These are phyloP conservation scores for Colletotrichum lindemuthianum DNA, from an alignment of 2,329 filamentous ascomycete genomes.

Conservation along the genomic window DNA sequence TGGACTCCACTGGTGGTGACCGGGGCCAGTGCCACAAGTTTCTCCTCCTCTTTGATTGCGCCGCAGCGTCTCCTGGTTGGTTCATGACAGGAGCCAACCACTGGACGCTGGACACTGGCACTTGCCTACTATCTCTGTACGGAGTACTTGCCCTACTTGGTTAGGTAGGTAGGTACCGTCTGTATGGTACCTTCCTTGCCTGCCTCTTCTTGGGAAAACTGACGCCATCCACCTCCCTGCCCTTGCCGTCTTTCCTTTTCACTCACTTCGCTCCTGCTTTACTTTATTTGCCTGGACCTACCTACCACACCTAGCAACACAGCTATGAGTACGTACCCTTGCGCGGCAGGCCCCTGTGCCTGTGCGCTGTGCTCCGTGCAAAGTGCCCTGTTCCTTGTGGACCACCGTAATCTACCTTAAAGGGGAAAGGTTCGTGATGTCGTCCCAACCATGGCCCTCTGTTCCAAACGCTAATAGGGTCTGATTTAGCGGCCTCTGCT, in stretches of 20 bases:
- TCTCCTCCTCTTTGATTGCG: conserved; percentile 33
- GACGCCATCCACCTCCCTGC: no score
- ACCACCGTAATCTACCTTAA: conserved; percentile 11
- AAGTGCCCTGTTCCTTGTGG: background rate
- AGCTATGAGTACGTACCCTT: no score
- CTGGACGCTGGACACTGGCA: conserved; percentile 19
- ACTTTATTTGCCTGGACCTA: background rate
- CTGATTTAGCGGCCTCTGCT: conserved; percentile 9
- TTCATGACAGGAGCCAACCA: conserved; percentile 23
- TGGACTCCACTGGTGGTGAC: no score
- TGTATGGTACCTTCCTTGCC: no score
- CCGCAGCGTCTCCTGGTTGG: conserved; percentile 26
- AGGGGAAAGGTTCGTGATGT: conserved; percentile 16
- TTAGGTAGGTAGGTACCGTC: no score
- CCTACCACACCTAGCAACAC: no score
- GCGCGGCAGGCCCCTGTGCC: no score
- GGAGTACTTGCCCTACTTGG: no score
- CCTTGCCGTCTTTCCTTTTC: conserved; percentile 33
- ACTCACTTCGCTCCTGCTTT: conserved; percentile 1
- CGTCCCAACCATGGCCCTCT: background rate
- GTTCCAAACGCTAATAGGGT: conserved; percentile 13
- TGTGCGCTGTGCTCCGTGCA: no score
- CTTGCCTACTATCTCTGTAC: conserved; percentile 24
- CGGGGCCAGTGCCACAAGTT: background rate
- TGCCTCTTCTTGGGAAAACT: no score